Conservation (phyloP, 805 yeast genomes). For the Saccharomycopsis fodiens region DNA sequence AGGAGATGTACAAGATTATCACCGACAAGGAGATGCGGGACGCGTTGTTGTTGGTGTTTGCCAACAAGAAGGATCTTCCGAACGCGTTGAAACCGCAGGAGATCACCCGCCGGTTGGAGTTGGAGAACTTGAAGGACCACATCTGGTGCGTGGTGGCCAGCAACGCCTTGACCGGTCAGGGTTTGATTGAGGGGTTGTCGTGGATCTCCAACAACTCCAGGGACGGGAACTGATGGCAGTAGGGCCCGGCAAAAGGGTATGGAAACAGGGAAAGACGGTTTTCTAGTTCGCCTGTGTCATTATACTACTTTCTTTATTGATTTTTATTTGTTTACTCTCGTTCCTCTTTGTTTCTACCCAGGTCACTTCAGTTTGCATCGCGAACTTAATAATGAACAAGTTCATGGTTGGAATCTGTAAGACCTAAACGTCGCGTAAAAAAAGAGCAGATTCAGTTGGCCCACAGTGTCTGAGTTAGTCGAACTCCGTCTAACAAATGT, state of each 20-base stretch:
- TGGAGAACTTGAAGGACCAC: constrained; percentile 55
- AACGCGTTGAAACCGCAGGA: constrained; percentile 73
- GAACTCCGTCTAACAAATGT: too few relatives aligned
- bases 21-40: constrained; percentile 78
- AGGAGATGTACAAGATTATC: constrained; percentile 69
- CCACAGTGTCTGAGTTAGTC: too few relatives aligned
- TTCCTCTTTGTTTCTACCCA: not conserved
- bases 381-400: too few relatives aligned
- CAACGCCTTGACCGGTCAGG: constrained; percentile 84
- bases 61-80: constrained; percentile 78
- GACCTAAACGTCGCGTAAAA: too few relatives aligned
- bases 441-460: too few relatives aligned
- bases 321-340: not conserved
- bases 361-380: not conserved
- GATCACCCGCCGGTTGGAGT: constrained; percentile 62
- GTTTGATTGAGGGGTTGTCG: constrained; percentile 77
- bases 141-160: constrained; percentile 91
- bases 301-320: not conserved
- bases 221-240: constrained; percentile 8
- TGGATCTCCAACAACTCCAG: constrained; percentile 70
- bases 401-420: too few relatives aligned
- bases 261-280: not conserved
- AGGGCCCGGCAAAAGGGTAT: too few relatives aligned
- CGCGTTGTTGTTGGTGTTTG: constrained; percentile 75
- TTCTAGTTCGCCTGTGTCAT: not conserved